Evolutionary conservation across 306 rosid genomes (phyloP).

Genomic region (Lablab purpureus): DNA sequence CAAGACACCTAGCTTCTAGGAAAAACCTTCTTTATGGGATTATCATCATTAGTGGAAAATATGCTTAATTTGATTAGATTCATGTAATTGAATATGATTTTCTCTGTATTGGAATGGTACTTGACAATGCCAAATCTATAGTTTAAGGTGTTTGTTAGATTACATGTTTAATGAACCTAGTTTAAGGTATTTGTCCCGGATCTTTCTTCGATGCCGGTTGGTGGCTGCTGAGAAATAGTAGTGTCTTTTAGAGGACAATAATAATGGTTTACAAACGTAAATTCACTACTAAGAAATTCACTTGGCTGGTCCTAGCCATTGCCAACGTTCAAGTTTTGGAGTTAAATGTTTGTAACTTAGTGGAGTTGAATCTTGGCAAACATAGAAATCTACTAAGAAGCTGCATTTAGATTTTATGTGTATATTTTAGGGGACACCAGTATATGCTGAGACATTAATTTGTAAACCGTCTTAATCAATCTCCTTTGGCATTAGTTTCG

Average conservation of each 20-base stretch:
- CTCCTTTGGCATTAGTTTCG: slow-evolving; percentile 36
- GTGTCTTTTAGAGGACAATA: background rate
- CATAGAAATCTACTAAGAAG: slow-evolving; percentile 50
- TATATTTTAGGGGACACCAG: slow-evolving; percentile 6
- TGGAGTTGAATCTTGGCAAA: slow-evolving; percentile 4
- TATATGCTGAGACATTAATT: slow-evolving; percentile 24
- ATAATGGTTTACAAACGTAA: slow-evolving; percentile 33
- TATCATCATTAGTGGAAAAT: slow-evolving; percentile 34
- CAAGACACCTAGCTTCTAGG: slow-evolving; percentile 54
- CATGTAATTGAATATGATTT: slow-evolving; percentile 39
- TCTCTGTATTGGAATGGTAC: slow-evolving; percentile 16
- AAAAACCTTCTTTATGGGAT: slow-evolving; percentile 41
- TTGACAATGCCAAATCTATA: slow-evolving; percentile 39
- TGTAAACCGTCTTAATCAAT: slow-evolving; percentile 16
- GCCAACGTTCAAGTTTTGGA: slow-evolving; percentile 10
- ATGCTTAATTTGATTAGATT: slow-evolving; percentile 30
- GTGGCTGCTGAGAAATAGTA: background rate
- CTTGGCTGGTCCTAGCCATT: background rate
- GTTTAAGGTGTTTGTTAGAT: slow-evolving; percentile 41
- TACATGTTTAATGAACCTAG: slow-evolving; percentile 25
- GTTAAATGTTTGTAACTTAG: slow-evolving; percentile 25
- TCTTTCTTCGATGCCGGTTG: slow-evolving; percentile 45
- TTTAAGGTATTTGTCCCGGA: slow-evolving; percentile 46
- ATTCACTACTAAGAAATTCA: slow-evolving; percentile 28
- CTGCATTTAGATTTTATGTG: background rate